phyloP scores from a whole-genome alignment of 2,329 filamentous ascomycete species.

The Cordyceps cateniannulata region DNA sequence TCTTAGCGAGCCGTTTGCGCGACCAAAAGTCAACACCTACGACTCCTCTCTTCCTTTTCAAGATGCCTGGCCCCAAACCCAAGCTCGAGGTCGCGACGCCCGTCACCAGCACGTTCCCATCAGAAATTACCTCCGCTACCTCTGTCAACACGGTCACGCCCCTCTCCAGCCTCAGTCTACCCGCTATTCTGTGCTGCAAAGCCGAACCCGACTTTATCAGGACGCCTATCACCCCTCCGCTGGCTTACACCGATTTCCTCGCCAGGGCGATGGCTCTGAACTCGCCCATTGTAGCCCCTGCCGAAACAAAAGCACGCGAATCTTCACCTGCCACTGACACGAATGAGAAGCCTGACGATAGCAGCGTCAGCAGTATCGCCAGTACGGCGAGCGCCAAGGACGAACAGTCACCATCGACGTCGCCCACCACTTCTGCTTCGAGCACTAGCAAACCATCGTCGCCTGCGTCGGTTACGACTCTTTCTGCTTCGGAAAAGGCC shows the following conservation, averaged over 20 bases:
- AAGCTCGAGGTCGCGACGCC: slow-evolving; percentile 58
- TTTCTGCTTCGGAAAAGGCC: slow-evolving; percentile 17
- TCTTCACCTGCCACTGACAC: slow-evolving; percentile 49
- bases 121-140: slow-evolving; percentile 48
- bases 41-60: slow-evolving; percentile 21
- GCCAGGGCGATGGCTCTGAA: slow-evolving; percentile 68
- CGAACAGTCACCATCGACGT: slow-evolving; percentile 22
- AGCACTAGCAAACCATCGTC: slow-evolving; percentile 26
- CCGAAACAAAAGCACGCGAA: slow-evolving; percentile 41
- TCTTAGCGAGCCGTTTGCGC: neutral
- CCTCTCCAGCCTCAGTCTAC: slow-evolving; percentile 43
- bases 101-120: slow-evolving; percentile 56
- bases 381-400: slow-evolving; percentile 18
- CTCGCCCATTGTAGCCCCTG: slow-evolving; percentile 55
- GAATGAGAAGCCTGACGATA: slow-evolving; percentile 49
- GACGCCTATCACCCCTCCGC: slow-evolving; percentile 86
- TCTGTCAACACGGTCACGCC: slow-evolving; percentile 57
- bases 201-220: slow-evolving; percentile 56
- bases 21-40: neutral
- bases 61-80: slow-evolving; percentile 48
- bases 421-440: slow-evolving; percentile 34
- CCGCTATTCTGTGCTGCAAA: slow-evolving; percentile 29
- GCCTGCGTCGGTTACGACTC: slow-evolving; percentile 27
- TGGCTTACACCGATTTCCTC: slow-evolving; percentile 88
- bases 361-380: slow-evolving; percentile 28